These are phyloP conservation scores for Tephrocybe sp. DNA, from an alignment of 768 basidiomycete genomes.

Conservation along the genomic window DNA sequence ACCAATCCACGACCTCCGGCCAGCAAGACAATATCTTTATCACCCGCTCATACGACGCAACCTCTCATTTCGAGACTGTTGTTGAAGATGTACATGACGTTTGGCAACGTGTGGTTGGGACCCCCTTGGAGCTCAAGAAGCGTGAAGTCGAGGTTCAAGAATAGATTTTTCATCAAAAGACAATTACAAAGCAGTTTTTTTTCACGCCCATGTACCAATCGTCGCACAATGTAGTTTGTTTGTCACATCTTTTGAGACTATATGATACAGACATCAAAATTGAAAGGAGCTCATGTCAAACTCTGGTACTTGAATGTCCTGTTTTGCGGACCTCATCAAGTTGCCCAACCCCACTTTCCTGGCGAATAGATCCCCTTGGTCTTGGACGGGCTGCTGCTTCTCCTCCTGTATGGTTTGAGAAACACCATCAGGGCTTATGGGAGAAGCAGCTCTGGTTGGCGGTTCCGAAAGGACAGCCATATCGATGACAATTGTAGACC, in stretches of 20 bases:
- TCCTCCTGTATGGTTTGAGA: constrained; percentile 28
- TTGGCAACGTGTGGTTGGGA: constrained; percentile 84
- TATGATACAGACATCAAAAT: constrained; percentile 34
- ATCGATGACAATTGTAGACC: constrained; percentile 83
- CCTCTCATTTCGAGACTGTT: constrained; percentile 98
- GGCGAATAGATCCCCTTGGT: constrained; percentile 59
- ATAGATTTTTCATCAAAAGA: constrained; percentile 20
- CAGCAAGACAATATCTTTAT: constrained; percentile 90
- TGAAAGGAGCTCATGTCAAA: constrained; percentile 82
- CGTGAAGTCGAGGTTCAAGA: constrained; percentile 69
- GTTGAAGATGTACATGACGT: constrained; percentile 97
- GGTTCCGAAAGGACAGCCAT: constrained; percentile 75
- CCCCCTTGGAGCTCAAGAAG: constrained; percentile 84
- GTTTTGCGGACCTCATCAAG: constrained; percentile 89
- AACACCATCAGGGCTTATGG: constrained; percentile 27
- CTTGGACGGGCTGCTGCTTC: constrained; percentile 27
- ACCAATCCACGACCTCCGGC: constrained; percentile 85
- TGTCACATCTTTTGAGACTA: not conserved
- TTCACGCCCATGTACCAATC: constrained; percentile 7
- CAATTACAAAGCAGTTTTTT: constrained; percentile 2
- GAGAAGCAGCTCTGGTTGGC: constrained; percentile 56
- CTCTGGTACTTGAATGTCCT: constrained; percentile 82
- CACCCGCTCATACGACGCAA: constrained; percentile 97
- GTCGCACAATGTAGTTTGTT: constrained; percentile 14
- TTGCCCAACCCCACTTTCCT: constrained; percentile 77